These are phyloP conservation scores for Nematodospora anomalae DNA, from an alignment of 1,139 yeast genomes.

Conservation along the genomic window DNA sequence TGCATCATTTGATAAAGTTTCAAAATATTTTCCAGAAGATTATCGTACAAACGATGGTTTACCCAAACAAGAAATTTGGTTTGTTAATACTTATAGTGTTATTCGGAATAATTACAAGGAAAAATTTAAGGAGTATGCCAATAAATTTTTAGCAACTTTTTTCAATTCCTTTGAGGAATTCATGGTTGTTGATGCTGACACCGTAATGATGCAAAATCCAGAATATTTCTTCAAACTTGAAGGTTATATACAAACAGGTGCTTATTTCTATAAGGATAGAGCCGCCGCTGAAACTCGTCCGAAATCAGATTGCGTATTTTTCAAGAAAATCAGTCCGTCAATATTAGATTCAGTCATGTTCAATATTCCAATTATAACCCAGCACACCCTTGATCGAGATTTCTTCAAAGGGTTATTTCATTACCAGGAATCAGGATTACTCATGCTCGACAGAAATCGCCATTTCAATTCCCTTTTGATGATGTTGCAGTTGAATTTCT, in stretches of 20 bases:
- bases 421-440: slow-evolving; percentile 55
- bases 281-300: slow-evolving; percentile 35
- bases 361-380: slow-evolving; percentile 34
- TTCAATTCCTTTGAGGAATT: slow-evolving; percentile 53
- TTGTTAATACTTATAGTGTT: slow-evolving; percentile 40
- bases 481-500: slow-evolving; percentile 43
- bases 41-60: slow-evolving; percentile 27
- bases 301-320: slow-evolving; percentile 28
- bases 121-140: slow-evolving; percentile 42
- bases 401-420: slow-evolving; percentile 37
- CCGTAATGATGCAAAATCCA: slow-evolving; percentile 41
- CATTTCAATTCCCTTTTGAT: slow-evolving; percentile 46
- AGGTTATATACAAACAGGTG: slow-evolving; percentile 40
- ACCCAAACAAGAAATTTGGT: slow-evolving; percentile 43
- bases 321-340: slow-evolving; percentile 40
- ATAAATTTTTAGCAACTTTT: slow-evolving; percentile 50
- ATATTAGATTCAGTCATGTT: slow-evolving; percentile 35
- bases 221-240: slow-evolving; percentile 36
- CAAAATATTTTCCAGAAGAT: slow-evolving; percentile 23
- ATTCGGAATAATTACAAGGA: slow-evolving; percentile 26
- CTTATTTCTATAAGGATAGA: slow-evolving; percentile 52
- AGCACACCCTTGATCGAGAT: slow-evolving; percentile 30
- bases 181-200: slow-evolving; percentile 52
- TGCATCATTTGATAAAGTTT: slow-evolving; percentile 20
- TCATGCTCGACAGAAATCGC: slow-evolving; percentile 38